A percentile compares a stretch with the other conserved stretches of the same genome.
Evolutionary conservation across 2,329 filamentous ascomycete genomes (phyloP).

Genomic region (Claviceps paspali): DNA sequence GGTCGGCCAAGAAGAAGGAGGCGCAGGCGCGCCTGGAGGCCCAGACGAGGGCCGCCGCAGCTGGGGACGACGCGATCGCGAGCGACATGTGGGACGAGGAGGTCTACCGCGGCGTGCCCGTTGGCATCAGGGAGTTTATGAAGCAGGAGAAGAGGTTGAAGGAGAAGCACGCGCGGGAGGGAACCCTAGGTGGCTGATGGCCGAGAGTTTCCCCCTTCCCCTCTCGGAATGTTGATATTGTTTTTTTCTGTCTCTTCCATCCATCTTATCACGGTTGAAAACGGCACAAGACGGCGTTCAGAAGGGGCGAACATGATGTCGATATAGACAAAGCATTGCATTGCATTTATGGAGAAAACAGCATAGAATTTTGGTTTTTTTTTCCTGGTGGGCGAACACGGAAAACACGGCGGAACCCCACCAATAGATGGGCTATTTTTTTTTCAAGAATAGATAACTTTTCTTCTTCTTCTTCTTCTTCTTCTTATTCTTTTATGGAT

Average conservation of each 20-base stretch:
- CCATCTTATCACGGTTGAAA: not conserved
- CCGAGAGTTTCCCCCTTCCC: not conserved
- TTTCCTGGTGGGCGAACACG: no score
- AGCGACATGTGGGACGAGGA: slow-evolving; percentile 47
- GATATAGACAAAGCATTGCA: not conserved
- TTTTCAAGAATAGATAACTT: no score
- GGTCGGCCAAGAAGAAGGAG: slow-evolving; percentile 50
- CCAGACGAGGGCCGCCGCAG: no score
- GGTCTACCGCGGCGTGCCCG: slow-evolving; percentile 66
- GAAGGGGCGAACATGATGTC: not conserved
- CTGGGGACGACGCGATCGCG: slow-evolving; percentile 23
- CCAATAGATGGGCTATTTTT: no score
- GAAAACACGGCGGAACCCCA: no score
- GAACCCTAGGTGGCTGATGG: slow-evolving; percentile 23
- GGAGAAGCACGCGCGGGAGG: slow-evolving; percentile 49
- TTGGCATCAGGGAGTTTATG: slow-evolving; percentile 96
- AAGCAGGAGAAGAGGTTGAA: slow-evolving; percentile 85
- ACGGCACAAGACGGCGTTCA: not conserved
- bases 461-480: no score
- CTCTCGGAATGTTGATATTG: rapidly evolving
- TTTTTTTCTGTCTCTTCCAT: not conserved
- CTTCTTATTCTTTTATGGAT: no score
- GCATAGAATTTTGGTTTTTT: no score
- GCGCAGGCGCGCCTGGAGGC: slow-evolving; percentile 49
- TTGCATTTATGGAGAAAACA: not conserved